Conservation (phyloP, 805 yeast genomes). For the Zygoascus biomembranicola region DNA sequence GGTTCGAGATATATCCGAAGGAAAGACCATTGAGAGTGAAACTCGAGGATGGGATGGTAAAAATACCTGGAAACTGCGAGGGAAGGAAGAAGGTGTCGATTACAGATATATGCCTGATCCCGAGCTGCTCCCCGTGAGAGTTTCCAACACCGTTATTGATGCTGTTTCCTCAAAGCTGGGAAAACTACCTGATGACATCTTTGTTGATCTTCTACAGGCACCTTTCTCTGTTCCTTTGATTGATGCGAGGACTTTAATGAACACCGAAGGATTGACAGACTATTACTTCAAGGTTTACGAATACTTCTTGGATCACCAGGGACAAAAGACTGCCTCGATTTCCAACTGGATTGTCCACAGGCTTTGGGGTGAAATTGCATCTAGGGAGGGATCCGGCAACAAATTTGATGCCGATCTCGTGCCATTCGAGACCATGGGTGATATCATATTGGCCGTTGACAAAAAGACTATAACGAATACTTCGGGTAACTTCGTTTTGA, state of each 20-base stretch:
- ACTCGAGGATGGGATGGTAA: slow-evolving; percentile 92
- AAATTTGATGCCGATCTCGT: slow-evolving; percentile 27
- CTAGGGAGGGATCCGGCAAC: slow-evolving; percentile 29
- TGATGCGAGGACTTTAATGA: slow-evolving; percentile 65
- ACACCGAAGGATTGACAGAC: slow-evolving; percentile 40
- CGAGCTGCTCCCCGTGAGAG: slow-evolving; percentile 57
- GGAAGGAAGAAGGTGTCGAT: slow-evolving; percentile 76
- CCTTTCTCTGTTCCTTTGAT: slow-evolving; percentile 57
- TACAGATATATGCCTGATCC: slow-evolving; percentile 94
- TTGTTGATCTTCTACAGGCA: slow-evolving; percentile 35
- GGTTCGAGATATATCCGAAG: slow-evolving; percentile 36
- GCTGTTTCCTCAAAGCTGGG: slow-evolving; percentile 39
- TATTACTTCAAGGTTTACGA: slow-evolving; percentile 45
- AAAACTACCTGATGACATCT: slow-evolving; percentile 50
- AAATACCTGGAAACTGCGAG: slow-evolving; percentile 56
- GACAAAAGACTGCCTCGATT: slow-evolving; percentile 31
- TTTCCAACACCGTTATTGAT: slow-evolving; percentile 37
- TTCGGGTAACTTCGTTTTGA: slow-evolving; percentile 58
- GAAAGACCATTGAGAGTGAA: slow-evolving; percentile 39
- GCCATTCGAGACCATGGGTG: slow-evolving; percentile 41
- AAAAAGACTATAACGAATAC: slow-evolving; percentile 46
- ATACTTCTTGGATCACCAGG: slow-evolving; percentile 17
- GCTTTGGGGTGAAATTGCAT: slow-evolving; percentile 59
- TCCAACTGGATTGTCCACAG: slow-evolving; percentile 83
- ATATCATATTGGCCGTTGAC: slow-evolving; percentile 45